Evolutionary conservation across 1,284 basidiomycete genomes (phyloP), one percentile per base, ranked within the genome.

Genomic region (Coniferiporia sulphurascens): DNA sequence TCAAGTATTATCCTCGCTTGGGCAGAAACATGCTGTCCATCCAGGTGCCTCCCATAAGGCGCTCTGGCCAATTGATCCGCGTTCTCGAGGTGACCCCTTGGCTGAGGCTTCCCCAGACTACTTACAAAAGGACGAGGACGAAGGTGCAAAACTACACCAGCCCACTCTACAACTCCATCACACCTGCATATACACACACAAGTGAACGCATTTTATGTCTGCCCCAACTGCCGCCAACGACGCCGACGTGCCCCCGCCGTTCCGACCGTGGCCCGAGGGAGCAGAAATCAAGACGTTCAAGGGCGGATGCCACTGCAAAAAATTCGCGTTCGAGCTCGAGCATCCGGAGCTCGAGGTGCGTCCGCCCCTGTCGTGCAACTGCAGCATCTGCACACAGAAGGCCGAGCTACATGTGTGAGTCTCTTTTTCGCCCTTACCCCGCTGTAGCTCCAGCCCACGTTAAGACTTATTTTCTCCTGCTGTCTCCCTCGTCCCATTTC

Each of bases 221-320:
- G 5, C 27, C 27, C 27, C 27, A 27, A 27, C 38, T 8, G 12
- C 38, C 15, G 38, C 15, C 15, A 8, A 41, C 15, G 38, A 41
- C 15, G 38, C 38, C 38, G 7, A 8, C 2, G 38, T 41, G 9
- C 38, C 38, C 9, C 38, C 7, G 38, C 38, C 15, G 9, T n/a
- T 34, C 22, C 17, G 49, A 4, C 19, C 13, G 49, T 55, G 43
- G 32, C 36, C 36, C 15, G 52, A 53, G 41, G 46, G 52, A 10
- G 58, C 52, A 9, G 58, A 59, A 43, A 22, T 56, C 21, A 56
- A 57, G 43, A 54, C 49, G 27, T 65, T 59, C 56, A 61, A 55
- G 6, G 62, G 64, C 22, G 43, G 50, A 3, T 65, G 64, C 35
- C 64, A 65, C 48, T 65, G 64, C 41, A 41, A 54, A n/a, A 61